Conservation (phyloP, 495 filamentous ascomycete genomes). For the Parmelia sp. region DNA sequence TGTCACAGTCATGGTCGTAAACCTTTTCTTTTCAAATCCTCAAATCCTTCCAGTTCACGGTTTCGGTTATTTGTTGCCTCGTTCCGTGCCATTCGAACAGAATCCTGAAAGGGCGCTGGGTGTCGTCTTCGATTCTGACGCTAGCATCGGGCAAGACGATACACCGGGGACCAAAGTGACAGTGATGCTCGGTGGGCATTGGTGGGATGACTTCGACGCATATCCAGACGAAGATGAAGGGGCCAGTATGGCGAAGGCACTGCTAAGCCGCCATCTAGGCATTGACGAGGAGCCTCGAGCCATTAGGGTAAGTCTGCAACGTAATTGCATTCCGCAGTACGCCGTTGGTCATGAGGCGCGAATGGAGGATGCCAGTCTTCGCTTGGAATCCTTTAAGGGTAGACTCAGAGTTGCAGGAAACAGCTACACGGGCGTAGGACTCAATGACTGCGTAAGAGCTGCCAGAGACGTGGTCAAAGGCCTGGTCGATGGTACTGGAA, state of each 20-base stretch:
- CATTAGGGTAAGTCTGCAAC: constrained; percentile 55
- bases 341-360: constrained; percentile 63
- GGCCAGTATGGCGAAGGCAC: constrained; percentile 55
- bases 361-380: constrained; percentile 51
- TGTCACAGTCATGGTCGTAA: constrained; percentile 84
- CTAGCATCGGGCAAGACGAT: constrained; percentile 48
- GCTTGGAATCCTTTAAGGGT: constrained; percentile 56
- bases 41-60: constrained; percentile 59
- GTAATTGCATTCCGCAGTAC: constrained; percentile 86
- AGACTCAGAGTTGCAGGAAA: constrained; percentile 69
- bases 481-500: constrained; percentile 26
- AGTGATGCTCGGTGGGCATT: constrained; percentile 92
- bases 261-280: constrained; percentile 66
- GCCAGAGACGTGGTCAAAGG: constrained; percentile 40
- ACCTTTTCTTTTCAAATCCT: constrained; percentile 70
- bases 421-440: constrained; percentile 60
- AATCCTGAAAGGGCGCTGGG: constrained; percentile 85
- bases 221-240: constrained; percentile 58
- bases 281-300: constrained; percentile 55
- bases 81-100: constrained; percentile 56
- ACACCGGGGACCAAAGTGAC: constrained; percentile 76
- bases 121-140: constrained; percentile 82
- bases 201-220: constrained; percentile 64
- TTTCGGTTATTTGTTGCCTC: constrained; percentile 87
- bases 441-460: constrained; percentile 58